These are phyloP conservation scores for Colletotrichum sp. DNA, from an alignment of 2,329 filamentous ascomycete genomes.

Conservation along the genomic window DNA sequence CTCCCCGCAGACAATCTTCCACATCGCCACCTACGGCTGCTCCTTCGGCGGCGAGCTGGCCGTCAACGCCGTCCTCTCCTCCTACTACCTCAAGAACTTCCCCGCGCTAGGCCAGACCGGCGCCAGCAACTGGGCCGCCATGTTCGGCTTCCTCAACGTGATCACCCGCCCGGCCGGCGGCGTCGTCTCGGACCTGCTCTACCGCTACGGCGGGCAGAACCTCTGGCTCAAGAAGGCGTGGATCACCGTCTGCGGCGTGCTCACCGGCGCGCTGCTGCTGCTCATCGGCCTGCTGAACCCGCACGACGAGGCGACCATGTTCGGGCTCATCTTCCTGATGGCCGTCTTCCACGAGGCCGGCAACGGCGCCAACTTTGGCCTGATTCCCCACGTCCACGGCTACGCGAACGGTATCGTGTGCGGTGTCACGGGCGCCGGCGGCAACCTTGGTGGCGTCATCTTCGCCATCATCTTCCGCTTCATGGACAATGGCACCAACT, in stretches of 20 bases:
- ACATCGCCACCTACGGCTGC: slow-evolving; percentile 63
- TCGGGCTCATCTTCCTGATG: slow-evolving; percentile 77
- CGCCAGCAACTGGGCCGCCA: slow-evolving; percentile 68
- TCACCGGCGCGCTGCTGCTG: slow-evolving; percentile 65
- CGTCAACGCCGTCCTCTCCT: slow-evolving; percentile 63
- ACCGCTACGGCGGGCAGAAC: slow-evolving; percentile 39
- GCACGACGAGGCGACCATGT: slow-evolving; percentile 66
- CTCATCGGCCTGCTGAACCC: slow-evolving; percentile 69
- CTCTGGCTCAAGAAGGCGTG: slow-evolving; percentile 60
- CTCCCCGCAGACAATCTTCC: slow-evolving; percentile 60
- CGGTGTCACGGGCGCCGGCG: slow-evolving; percentile 78
- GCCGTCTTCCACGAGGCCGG: slow-evolving; percentile 84
- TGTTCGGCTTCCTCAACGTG: slow-evolving; percentile 78
- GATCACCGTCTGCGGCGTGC: slow-evolving; percentile 64
- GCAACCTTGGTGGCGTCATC: slow-evolving; percentile 85
- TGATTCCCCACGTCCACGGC: slow-evolving; percentile 87
- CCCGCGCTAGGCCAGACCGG: slow-evolving; percentile 60
- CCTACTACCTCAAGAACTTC: slow-evolving; percentile 66
- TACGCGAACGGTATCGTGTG: slow-evolving; percentile 80
- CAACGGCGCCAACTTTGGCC: slow-evolving; percentile 85
- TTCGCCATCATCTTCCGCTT: slow-evolving; percentile 88
- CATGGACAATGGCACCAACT: slow-evolving; percentile 64
- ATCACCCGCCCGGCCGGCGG: slow-evolving; percentile 71
- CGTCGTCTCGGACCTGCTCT: slow-evolving; percentile 55
- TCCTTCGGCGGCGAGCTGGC: slow-evolving; percentile 68